Percentiles rank a stretch among this genome's conserved stretches.
Conservation (phyloP, 1,284 basidiomycete genomes). For the Mycena citricolor region DNA sequence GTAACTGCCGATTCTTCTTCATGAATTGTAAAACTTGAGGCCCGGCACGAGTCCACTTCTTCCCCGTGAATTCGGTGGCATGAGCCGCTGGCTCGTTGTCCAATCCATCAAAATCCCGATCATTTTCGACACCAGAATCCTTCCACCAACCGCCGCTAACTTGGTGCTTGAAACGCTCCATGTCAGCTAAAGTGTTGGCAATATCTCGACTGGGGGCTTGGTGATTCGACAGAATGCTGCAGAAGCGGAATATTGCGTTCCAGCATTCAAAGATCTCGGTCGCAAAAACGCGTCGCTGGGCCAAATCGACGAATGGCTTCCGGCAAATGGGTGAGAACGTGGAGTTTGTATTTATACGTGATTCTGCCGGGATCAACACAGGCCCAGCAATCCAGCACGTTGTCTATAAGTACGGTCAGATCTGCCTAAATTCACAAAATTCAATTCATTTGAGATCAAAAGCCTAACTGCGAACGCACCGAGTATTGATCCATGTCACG, state of each 20-base stretch:
- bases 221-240: conserved; percentile 37
- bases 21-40: neutral
- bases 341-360: conserved; percentile 35
- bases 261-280: conserved; percentile 40
- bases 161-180: conserved; percentile 12
- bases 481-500: conserved; percentile 33
- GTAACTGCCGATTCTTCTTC: conserved; percentile 1
- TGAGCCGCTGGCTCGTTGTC: too few relatives aligned
- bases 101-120: too few relatives aligned
- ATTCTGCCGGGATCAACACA: conserved; percentile 32
- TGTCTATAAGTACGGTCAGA: conserved; percentile 29
- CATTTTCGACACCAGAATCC: conserved; percentile 5
- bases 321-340: conserved; percentile 33
- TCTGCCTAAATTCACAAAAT: conserved; percentile 27
- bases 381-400: conserved; percentile 34
- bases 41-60: conserved; percentile 6
- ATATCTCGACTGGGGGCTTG: conserved; percentile 42
- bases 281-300: conserved; percentile 30
- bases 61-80: neutral
- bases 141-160: conserved; percentile 11
- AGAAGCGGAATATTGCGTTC: conserved; percentile 38
- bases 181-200: conserved; percentile 27
- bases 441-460: neutral
- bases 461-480: conserved; percentile 22
- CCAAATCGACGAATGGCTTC: conserved; percentile 35